Evolutionary conservation across 352 stramenopile genomes (phyloP), one percentile per base, ranked within the genome.

Genomic region (Pythium coloratum): DNA sequence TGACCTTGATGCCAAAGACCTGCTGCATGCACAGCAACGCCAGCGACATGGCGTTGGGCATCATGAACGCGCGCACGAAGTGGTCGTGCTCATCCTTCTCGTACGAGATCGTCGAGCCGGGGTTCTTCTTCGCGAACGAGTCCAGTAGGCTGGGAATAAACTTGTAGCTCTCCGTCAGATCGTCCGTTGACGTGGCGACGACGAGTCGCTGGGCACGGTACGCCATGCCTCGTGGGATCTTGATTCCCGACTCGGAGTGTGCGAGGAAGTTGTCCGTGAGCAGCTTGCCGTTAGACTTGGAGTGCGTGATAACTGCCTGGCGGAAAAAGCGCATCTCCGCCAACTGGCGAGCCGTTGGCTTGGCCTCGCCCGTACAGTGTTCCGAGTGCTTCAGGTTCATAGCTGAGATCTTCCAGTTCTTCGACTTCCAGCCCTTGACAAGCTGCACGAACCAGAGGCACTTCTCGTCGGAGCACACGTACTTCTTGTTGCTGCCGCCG

Each of bases 321-420:
- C 84, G 82, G 59, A 92, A 91, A 33, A 87, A 89, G 26, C 82
- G 82, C 79, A 94, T 84, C 54, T 94, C 86, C 0, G 86, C 86
- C 28, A 94, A 75, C 70, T 94, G 84, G 1, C 84, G 76, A 7
- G 86, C 82, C 0, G 84, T 92, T n/a, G 86, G 86, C 64, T 91
- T 89, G 2, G 82, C 69, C 26, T 76, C 70, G 14, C 86, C 86
- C 0, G 71, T 81, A 73, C 86, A 94, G n/a, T 72, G 70, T 0
- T 82, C 75, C 47, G 84, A 89, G 62, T 94, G 86, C 58, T 84
- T 86, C 28, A 94, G 64, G 50, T 92, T 91, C 86, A 94, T 94
- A n/a, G 84, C 82, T 36, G 86, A 94, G 70, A 94, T 94, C 63
- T 94, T 94, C 86, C 86, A 94, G 71, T 87, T 94, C 72, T 92